Evolutionary conservation across 2,329 filamentous ascomycete genomes (phyloP).

Genomic region (Periconia sp.): DNA sequence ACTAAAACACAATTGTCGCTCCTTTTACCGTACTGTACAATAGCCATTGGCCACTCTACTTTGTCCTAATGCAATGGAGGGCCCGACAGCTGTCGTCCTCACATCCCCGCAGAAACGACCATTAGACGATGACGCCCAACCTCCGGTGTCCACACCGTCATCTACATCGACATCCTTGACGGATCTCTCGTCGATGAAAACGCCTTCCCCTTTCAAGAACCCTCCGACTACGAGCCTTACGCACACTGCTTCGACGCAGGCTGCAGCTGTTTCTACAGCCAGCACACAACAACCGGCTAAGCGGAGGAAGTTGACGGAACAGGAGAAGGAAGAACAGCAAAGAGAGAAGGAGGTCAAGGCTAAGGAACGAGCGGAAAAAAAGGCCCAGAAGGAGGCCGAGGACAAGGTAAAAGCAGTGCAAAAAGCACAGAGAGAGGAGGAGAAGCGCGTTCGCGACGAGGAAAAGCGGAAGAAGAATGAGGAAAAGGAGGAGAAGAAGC

Average conservation of each 20-base stretch:
- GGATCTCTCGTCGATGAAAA: slow-evolving; percentile 37
- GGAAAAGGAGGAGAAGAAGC: slow-evolving; percentile 45
- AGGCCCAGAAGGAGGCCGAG: slow-evolving; percentile 40
- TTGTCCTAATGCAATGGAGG: slow-evolving; percentile 35
- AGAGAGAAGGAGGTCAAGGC: slow-evolving; percentile 48
- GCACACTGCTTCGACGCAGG: slow-evolving; percentile 1
- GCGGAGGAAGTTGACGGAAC: slow-evolving; percentile 48
- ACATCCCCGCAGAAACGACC: slow-evolving; percentile 38
- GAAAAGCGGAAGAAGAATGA: slow-evolving; percentile 54
- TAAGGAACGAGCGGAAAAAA: slow-evolving; percentile 41
- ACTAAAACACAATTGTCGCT: slow-evolving; percentile 1
- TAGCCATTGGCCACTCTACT: neutral
- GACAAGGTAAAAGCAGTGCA: slow-evolving; percentile 44
- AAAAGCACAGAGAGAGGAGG: slow-evolving; percentile 47
- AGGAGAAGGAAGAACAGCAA: slow-evolving; percentile 50
- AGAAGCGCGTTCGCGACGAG: slow-evolving; percentile 51
- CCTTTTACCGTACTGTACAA: slow-evolving; percentile 1
- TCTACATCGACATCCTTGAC: slow-evolving; percentile 38
- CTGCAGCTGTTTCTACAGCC: slow-evolving; percentile 19
- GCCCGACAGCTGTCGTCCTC: slow-evolving; percentile 23
- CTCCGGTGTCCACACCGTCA: slow-evolving; percentile 37
- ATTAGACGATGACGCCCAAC: slow-evolving; percentile 32
- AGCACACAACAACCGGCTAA: slow-evolving; percentile 46
- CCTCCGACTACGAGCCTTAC: slow-evolving; percentile 12
- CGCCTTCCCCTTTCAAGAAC: slow-evolving; percentile 37